Evolutionary conservation across 2,329 filamentous ascomycete genomes (phyloP), one percentile per base, ranked within the genome.

Genomic region (Arthroderma sp.): DNA sequence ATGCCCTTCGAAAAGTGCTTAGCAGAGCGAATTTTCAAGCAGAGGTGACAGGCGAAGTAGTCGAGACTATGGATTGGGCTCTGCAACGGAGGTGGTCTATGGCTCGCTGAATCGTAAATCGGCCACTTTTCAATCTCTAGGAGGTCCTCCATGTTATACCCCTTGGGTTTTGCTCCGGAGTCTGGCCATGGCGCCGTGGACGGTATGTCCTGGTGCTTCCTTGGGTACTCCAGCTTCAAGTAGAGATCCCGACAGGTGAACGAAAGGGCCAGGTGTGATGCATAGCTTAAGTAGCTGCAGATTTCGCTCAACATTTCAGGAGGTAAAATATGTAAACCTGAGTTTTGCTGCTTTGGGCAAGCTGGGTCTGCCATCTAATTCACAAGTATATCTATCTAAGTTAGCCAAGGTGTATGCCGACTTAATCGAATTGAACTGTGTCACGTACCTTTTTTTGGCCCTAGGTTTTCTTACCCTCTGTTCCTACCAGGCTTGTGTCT

Each of bases 41-140:
- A 43, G 8, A 36, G 5, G 3, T 37, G 15, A 10, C 41, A 43
- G 33, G 41, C 41, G 28, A 43, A 43, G 28, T 15, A 43, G 11
- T 43, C 34, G 2, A 5, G 30, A 8, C 6, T 6, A n/a, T 36
- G 9, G 8, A 8, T 9, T 10, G 40, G 6, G 22, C 36, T 31
- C n/a, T 22, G 10, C 7, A 15, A 5, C 6, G 29, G 10, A n/a
- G 6, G 22, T 3, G 22, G 15, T n/a, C 8, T 10, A 15, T 3
- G 27, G 9, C 8, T 29, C 15, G 28, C 32, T 15, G 10, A 22
- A 15, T 30, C 32, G n/a, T 43, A 43, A 3, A n/a, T 9, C 27
- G 41, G 41, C 41, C 41, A 43, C 10, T n/a, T 43, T 32, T 43
- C 32, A 15, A 43, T 43, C 22, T 43, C 41, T 7, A 43, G 31